Base-by-base conservation (phyloP, 495 filamentous ascomycete species). In the Lentithecium fluviatile region DNA sequence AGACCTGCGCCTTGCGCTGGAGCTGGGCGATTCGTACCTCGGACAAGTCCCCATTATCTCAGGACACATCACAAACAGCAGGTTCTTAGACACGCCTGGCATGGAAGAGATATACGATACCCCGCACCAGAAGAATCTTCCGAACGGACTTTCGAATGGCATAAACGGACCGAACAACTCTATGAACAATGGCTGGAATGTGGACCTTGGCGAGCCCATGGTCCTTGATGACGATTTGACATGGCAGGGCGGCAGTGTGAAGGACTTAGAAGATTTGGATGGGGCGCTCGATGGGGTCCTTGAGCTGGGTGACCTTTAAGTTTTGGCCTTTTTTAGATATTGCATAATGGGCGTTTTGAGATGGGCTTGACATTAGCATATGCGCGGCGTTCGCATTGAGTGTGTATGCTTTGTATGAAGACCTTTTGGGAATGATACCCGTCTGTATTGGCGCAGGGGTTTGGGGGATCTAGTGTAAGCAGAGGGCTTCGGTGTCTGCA, bases 41-140 rank as follows among this genome's bases (percentile, higher is more conserved):
- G 84, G 84, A 12, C 85, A 90, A 65, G 90, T 94, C 78, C 89
- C 88, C 0, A 76, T 89, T 24, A 77, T 94, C 13, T 78, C 84
- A 36, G 83, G 87, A 58, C 81, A 84, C 57, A 84, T 95, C 53
- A 80, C 88, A 74, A 64, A 56, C 23, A 82, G 85, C 56, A 80
- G 79, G 5, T 89, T 88, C 61, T 78, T 88, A 49, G 90, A 92
- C 73, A 85, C 88, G 20, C 21, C 45, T 11, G 53, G 61, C 1
- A 34, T 60, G 11, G 57, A 64, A 11, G 42, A 49, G 19, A n/a
- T 53, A 50, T 20, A 37, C 24, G 19, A 37, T 46, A 10, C 45
- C 29, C n/a, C 19, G 37, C 40, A 1, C 36, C 6, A 45, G n/a
- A 60, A 50, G 45, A 38, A 19, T 15, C 20, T 37, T 6, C 17